Conservation (phyloP, 1,284 basidiomycete species). For the Pseudozyma sp. region DNA sequence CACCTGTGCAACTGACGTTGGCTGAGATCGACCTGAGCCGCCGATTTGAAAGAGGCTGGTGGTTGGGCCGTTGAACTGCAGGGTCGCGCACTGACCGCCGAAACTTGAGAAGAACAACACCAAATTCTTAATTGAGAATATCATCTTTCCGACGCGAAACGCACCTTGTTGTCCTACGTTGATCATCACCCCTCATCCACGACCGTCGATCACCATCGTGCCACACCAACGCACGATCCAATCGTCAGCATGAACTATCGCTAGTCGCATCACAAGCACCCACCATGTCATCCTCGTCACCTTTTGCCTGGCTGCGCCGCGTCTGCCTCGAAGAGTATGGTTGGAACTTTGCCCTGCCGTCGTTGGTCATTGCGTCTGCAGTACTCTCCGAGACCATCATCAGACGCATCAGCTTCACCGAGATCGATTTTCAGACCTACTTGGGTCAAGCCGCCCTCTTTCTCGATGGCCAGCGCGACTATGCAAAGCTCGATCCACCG, state of each 20-base stretch:
- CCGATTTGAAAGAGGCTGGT: no score
- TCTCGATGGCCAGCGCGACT: conserved; percentile 84
- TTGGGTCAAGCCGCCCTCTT: conserved; percentile 86
- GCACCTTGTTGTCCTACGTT: conserved; percentile 4
- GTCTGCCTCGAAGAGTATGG: conserved; percentile 36
- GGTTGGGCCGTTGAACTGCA: no score
- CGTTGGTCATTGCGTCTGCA: conserved; percentile 21
- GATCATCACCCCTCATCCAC: not conserved
- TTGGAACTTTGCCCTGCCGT: conserved; percentile 32
- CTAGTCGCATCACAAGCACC: not conserved
- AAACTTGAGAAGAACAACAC: conserved; percentile 15
- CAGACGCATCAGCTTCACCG: conserved; percentile 73
- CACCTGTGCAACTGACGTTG: no score
- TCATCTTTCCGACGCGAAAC: conserved; percentile 16
- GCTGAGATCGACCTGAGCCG: no score
- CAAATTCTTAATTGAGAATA: not conserved
- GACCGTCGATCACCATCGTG: no score
- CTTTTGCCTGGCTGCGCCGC: conserved; percentile 28
- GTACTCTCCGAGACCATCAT: conserved; percentile 29
- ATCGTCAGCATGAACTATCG: not conserved
- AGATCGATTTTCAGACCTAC: conserved; percentile 97
- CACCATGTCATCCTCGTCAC: conserved; percentile 22
- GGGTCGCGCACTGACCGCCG: conserved; percentile 24
- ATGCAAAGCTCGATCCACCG: conserved; percentile 76
- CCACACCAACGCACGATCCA: not conserved